Conservation (phyloP, 83 land plant species). For the Isoetes engelmannii region DNA sequence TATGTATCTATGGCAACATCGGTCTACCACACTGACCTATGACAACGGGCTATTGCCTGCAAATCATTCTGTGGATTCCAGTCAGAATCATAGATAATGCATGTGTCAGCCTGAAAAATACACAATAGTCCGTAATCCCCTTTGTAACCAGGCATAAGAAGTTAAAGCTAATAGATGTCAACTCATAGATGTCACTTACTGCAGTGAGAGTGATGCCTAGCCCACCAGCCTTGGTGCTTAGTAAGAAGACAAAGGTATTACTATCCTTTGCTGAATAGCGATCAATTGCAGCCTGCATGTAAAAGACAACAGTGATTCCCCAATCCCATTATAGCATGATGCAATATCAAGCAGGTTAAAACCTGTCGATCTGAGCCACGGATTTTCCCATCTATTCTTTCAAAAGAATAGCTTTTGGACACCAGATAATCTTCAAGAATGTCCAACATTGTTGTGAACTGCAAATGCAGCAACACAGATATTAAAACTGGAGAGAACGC, state of each 20-base stretch:
- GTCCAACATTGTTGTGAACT: slow-evolving; percentile 38
- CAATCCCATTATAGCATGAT: not conserved
- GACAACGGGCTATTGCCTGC: slow-evolving; percentile 40
- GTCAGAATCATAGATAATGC: slow-evolving; percentile 36
- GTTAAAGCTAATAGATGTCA: not conserved
- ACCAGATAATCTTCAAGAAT: slow-evolving; percentile 30
- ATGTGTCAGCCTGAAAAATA: slow-evolving; percentile 31
- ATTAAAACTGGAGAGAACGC: not conserved
- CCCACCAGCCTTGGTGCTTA: slow-evolving; percentile 36
- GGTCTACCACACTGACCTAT: slow-evolving; percentile 19
- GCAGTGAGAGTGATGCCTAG: slow-evolving; percentile 38
- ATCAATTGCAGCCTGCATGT: slow-evolving; percentile 38
- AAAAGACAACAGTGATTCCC: not conserved
- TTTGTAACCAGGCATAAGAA: not conserved
- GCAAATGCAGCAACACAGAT: not conserved
- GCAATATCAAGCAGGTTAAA: not conserved
- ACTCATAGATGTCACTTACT: slow-evolving; percentile 15
- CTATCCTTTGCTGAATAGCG: slow-evolving; percentile 33
- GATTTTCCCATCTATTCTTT: slow-evolving; percentile 36
- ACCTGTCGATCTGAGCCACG: slow-evolving; percentile 40
- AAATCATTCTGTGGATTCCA: slow-evolving; percentile 41
- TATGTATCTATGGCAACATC: not conserved
- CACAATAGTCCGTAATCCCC: not conserved
- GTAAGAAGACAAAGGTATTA: slow-evolving; percentile 27
- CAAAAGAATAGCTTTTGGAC: slow-evolving; percentile 24